These are phyloP conservation scores for Vickermania ingenoplastis DNA, from an alignment of 208 protist genomes.

Conservation along the genomic window DNA sequence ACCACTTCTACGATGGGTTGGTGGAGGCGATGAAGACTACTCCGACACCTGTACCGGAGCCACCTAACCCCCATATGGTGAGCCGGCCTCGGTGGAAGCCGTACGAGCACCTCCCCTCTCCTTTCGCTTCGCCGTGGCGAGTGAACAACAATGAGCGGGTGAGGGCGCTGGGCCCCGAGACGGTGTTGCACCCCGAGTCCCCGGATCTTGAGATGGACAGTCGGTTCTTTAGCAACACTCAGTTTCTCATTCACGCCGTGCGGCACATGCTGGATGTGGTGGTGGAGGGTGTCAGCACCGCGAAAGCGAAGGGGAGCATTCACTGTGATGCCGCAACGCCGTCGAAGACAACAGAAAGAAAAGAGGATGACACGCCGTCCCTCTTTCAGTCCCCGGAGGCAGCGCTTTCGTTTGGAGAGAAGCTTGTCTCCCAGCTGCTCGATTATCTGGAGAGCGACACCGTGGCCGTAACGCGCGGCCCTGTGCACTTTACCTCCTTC, in stretches of 20 bases:
- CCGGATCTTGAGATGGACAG: constrained; percentile 48
- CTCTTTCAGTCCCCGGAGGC: background rate
- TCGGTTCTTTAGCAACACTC: constrained; percentile 76
- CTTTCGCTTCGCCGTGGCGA: constrained; percentile 77
- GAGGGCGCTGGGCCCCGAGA: constrained; percentile 57
- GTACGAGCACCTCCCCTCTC: constrained; percentile 59
- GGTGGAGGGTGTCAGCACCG: constrained; percentile 24
- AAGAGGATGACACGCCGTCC: constrained; percentile 1
- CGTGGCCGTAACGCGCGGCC: constrained; percentile 21
- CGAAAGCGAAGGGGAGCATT: too few relatives aligned
- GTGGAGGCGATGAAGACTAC: constrained; percentile 75
- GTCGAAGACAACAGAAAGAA: constrained; percentile 19
- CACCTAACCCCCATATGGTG: constrained; percentile 81
- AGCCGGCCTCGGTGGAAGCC: constrained; percentile 60
- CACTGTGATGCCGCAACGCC: too few relatives aligned
- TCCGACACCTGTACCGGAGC: constrained; percentile 86
- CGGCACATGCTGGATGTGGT: constrained; percentile 42
- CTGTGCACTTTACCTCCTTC: constrained; percentile 47
- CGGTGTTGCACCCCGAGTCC: constrained; percentile 10
- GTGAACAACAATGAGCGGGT: constrained; percentile 54
- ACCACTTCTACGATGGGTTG: constrained; percentile 65
- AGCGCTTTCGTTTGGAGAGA: constrained; percentile 17
- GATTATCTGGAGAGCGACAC: background rate
- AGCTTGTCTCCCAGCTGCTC: constrained; percentile 43
- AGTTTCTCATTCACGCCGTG: constrained; percentile 68